These are phyloP conservation scores for Phanerodontia chrysosporium DNA, from an alignment of 768 basidiomycete species.

Conservation along the genomic window DNA sequence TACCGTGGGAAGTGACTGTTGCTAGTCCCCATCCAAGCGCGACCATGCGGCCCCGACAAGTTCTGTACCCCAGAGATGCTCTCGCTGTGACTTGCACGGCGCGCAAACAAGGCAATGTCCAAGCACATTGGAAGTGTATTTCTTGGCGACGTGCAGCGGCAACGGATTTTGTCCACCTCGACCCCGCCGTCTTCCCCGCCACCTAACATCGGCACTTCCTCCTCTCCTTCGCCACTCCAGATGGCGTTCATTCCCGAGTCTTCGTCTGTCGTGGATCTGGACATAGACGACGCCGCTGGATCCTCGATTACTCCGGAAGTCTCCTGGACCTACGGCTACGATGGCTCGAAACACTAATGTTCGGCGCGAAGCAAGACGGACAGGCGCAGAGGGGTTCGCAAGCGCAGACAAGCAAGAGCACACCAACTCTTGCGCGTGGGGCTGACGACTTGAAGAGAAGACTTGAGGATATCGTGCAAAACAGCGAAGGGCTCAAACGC, in stretches of 20 bases:
- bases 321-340: slow-evolving; percentile 73
- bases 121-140: slow-evolving; percentile 67
- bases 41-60: too few species aligned
- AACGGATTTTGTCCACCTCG: slow-evolving; percentile 52
- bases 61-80: neutral
- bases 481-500: slow-evolving; percentile 65
- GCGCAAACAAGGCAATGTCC: neutral
- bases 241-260: slow-evolving; percentile 17
- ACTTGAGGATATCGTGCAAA: slow-evolving; percentile 54
- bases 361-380: slow-evolving; percentile 55
- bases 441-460: slow-evolving; percentile 58
- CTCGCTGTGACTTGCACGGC: neutral
- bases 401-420: slow-evolving; percentile 36
- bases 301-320: slow-evolving; percentile 56
- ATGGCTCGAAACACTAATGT: slow-evolving; percentile 76
- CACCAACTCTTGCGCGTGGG: slow-evolving; percentile 53
- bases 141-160: slow-evolving; percentile 70
- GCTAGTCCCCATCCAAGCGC: too few species aligned
- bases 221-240: slow-evolving; percentile 10
- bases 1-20: neutral
- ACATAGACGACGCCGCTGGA: slow-evolving; percentile 14
- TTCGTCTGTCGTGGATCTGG: neutral
- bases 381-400: slow-evolving; percentile 8
- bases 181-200: slow-evolving; percentile 47
- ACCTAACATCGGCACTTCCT: slow-evolving; percentile 17